Base-by-base conservation (phyloP, 345 rosid genomes). In the Sonneratia alba region DNA sequence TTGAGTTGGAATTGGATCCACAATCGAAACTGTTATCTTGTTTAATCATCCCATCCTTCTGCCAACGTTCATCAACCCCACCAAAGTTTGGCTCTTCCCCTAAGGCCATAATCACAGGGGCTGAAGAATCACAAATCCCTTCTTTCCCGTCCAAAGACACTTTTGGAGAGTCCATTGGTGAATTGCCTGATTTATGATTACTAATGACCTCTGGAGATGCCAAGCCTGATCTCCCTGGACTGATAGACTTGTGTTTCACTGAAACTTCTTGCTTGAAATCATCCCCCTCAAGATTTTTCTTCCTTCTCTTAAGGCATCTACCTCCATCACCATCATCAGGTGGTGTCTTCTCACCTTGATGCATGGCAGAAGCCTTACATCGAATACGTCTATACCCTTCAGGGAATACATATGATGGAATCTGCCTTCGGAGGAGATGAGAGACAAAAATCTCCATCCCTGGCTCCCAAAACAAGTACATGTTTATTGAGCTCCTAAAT, bases 371-470 rank as follows among this genome's bases (percentile, higher is more conserved):
- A 19, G 57, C 63, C 69, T 76, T 82, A 49, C 76, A 81, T 69
- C 83, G 71, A 71, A 76, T 49, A 43, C 81, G 77, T 77, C 66
- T 81, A 51, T 77, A 79, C 72, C 85, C 88, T 38, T 78, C 82
- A 7, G 89, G 88, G 38, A 82, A 83, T 66, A 86, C 89, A 79
- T 80, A 86, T 38, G 83, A 57, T 55, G 89, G 91, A 45, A 89
- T 76, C 83, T 84, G 88, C 84, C 76, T 89, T 72, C 88, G 77
- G 12, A 79, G 87, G 59, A 89, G 80, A 79, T 89, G 94, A 71
- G 88, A 85, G 67, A 89, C 87, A 79, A 70, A 76, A 51, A 89
- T 87, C 49, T 85, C 91, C 94, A 89, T 89, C 66, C 94, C 87
- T 3, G 81, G 89, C 70, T 87, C 83, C 91, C 94, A 85, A 75